Evolutionary conservation across 371 early-diverging fungal genomes (phyloP), one percentile per base, ranked within the genome.

Genomic region (Massospora cicadina): DNA sequence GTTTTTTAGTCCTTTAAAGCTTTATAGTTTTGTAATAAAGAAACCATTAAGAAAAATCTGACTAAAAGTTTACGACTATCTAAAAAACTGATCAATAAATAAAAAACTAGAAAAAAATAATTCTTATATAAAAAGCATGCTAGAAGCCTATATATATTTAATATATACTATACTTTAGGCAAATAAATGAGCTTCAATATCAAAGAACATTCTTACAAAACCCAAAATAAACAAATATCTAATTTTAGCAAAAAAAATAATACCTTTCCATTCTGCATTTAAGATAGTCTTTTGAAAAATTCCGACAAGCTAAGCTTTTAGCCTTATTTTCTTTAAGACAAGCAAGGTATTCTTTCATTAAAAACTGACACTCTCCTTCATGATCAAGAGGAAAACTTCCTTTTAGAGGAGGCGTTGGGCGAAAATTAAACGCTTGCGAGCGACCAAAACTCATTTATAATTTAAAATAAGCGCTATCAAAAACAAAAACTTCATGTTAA

Each of bases 241-340:
- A 29, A 55, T 58, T 13, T 63, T 12, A 10, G 17, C 30, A 56
- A n/a, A 23, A 64, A 65, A 56, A n/a, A 33, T n/a, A 17, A 69
- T 76, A 86, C 88, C 79, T 82, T 58, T 87, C 79, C 91, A 91
- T 91, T 26, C 91, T 80, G 68, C 91, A 91, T 73, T 81, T 76
- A 29, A 91, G 73, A 68, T 89, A 89, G 2, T 73, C 72, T 66
- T 79, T 77, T 1, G 88, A 80, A 1, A 87, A 68, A n/a, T 83
- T 75, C 23, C 87, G 74, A 71, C 91, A 91, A 43, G 69, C 69
- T 1, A 78, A 75, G 67, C 81, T 83, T 60, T 85, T 77, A 64
- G 82, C 76, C 65, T 82, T 80, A 68, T 86, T 82, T 24, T 75
- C 72, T 68, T 81, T 81, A 55, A 91, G 69, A 70, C 91, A 91